Evolutionary conservation across 192 early-diverging fungal species (phyloP).

Genomic region (Dimargaris cristalligena): DNA sequence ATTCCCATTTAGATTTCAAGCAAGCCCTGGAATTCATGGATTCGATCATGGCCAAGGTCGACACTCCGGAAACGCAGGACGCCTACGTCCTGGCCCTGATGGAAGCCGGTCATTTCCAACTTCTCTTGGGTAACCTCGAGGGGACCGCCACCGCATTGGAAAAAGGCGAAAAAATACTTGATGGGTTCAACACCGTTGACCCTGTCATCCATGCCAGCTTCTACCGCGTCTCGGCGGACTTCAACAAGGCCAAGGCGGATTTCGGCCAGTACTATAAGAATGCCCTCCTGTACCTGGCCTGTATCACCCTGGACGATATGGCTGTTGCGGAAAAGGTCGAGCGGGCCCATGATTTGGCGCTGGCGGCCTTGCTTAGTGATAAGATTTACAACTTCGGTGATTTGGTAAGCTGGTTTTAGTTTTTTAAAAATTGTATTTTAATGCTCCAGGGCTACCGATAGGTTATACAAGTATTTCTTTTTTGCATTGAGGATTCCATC

Average conservation of each 20-base stretch:
- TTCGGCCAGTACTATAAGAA: constrained; percentile 93
- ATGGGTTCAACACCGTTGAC: constrained; percentile 55
- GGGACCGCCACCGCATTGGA: constrained; percentile 73
- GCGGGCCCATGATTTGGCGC: constrained; percentile 78
- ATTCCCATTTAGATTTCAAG: constrained; percentile 15
- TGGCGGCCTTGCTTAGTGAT: constrained; percentile 85
- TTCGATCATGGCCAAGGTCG: constrained; percentile 48
- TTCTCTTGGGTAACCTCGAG: constrained; percentile 62
- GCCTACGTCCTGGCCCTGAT: constrained; percentile 73
- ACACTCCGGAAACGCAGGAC: constrained; percentile 50
- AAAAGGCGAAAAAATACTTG: constrained; percentile 68
- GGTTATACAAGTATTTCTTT: no score
- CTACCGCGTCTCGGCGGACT: constrained; percentile 90
- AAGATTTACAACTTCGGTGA: constrained; percentile 99
- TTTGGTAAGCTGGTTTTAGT: constrained; percentile 66
- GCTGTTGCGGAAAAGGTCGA: constrained; percentile 56
- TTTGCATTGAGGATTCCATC: no score
- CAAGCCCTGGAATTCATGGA: constrained; percentile 62
- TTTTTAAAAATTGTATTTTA: no score
- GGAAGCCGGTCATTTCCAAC: constrained; percentile 72
- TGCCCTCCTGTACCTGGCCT: constrained; percentile 84
- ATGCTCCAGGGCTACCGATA: no score
- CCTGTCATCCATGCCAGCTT: constrained; percentile 82
- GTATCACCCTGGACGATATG: constrained; percentile 72
- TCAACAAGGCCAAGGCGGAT: constrained; percentile 86